Evolutionary conservation across 345 rosid genomes (phyloP), one percentile per base, ranked within the genome.

Genomic region (Brassica incana): DNA sequence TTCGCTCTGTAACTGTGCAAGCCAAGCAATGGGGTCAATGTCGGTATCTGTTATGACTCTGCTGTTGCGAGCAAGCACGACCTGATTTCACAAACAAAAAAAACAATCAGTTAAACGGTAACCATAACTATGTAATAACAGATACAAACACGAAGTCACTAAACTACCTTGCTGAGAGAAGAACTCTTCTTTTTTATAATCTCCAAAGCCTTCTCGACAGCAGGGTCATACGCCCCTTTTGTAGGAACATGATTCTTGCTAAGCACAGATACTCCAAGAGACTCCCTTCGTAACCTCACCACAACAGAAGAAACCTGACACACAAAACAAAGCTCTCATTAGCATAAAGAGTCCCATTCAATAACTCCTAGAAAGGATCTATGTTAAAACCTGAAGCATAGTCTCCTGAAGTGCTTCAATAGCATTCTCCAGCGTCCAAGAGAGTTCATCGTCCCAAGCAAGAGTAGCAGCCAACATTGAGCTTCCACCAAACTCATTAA

Each of bases 41-140:
- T 88, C 89, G 3, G 76, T 83, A 71, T 88, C 90, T 4, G 91
- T 91, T 32, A 88, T 85, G 15, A 90, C 84, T 77, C 85, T 87
- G 88, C 92, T 92, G 85, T 90, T 90, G 1, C 97, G 91, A n/a
- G 97, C 97, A 67, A 94, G 91, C 60, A 94, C 99, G 38, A 94
- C 97, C 98, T 94, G 79, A 35, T 77, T 75, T 65, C 10, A 0
- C 69, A 25, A 76, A 59, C 45, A 43, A 8, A 74, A 8, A 74
- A 65, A 66, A 38, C 77, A 65, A 45, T 69, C 52, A 59, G 33
- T 62, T 2, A 61, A 64, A 0, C 0, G 9, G 20, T 40, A 12
- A 20, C 3, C 9, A 64, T 20, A 16, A 52, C 0, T 50, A 60
- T 5, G 33, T 4, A 45, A 5, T 0, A 45, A 77, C 0, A 65